Evolutionary conservation across 345 rosid genomes (phyloP), one percentile per base, ranked within the genome.

Genomic region (Citrus australasica): DNA sequence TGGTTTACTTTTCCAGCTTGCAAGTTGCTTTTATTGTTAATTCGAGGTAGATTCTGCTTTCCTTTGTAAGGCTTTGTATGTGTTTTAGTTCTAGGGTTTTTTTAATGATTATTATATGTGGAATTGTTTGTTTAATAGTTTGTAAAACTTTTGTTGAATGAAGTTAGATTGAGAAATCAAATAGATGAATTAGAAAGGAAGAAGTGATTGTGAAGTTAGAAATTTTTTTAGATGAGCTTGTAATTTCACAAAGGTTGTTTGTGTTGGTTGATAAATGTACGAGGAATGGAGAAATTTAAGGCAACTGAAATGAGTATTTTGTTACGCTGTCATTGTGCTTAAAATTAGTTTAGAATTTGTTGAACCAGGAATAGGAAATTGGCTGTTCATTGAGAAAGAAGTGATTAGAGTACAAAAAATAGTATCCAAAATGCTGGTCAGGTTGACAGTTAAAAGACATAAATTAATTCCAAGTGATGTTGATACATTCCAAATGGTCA

Each of bases 151-250:
- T 46, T 79, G 74, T 69, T 67, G 24, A 76, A 73, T 79, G 83
- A 87, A 83, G 81, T 86, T 76, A 76, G 85, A 72, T 89, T 86
- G 64, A 48, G 69, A 73, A 77, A 71, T 61, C 55, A 60, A 78
- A 46, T 80, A 72, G 80, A 76, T 38, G 63, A 67, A 84, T 78
- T 86, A 67, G 80, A 81, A 69, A 75, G 71, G 77, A 79, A 63
- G 76, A 68, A 77, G 75, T 80, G 76, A 46, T 51, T 35, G 42
- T 76, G 59, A 73, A 69, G 61, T 81, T 62, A 53, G 55, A 63
- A 25, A 25, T 38, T 38, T 2, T 38, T 67, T 75, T 35, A 75
- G 68, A 58, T 72, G 78, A 78, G 82, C 81, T 40, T 74, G 75
- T 72, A 73, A 35, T 79, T 79, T 71, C 75, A 69, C 58, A 14